These are phyloP conservation scores for Periconia macrospinosa DNA, from an alignment of 2,329 filamentous ascomycete species.

Conservation along the genomic window DNA sequence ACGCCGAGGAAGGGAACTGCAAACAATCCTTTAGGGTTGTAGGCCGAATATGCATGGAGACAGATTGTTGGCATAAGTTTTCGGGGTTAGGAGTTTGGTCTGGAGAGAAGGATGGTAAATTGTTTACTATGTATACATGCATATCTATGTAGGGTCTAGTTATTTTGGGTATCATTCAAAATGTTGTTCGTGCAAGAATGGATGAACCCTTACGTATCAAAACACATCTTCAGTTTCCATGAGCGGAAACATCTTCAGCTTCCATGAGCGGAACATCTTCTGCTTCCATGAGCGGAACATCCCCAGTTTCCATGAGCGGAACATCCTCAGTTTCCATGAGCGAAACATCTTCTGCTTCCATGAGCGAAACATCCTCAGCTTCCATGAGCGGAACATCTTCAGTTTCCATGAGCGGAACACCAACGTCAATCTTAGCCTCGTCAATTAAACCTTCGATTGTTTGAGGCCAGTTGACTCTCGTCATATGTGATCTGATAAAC, in stretches of 20 bases:
- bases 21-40: constrained; percentile 48
- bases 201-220: too few relatives aligned
- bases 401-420: too few relatives aligned
- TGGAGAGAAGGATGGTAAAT: not conserved
- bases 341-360: too few relatives aligned
- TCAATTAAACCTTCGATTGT: constrained; percentile 32
- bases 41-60: not conserved
- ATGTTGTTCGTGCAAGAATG: too few relatives aligned
- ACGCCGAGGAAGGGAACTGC: constrained; percentile 37
- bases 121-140: not conserved
- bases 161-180: not conserved
- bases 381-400: too few relatives aligned
- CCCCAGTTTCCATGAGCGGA: too few relatives aligned
- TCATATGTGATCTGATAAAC: constrained; percentile 32
- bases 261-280: too few relatives aligned
- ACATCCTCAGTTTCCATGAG: too few relatives aligned
- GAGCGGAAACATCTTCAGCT: too few relatives aligned
- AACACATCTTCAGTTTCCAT: too few relatives aligned
- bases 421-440: constrained; percentile 8
- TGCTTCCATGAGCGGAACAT: too few relatives aligned
- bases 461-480: constrained; percentile 22
- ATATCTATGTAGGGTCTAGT: not conserved
- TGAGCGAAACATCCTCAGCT: too few relatives aligned
- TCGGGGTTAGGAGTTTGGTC: not conserved
- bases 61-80: not conserved